phyloP scores from a whole-genome alignment of 768 basidiomycete species.

The Trametes maxima region DNA sequence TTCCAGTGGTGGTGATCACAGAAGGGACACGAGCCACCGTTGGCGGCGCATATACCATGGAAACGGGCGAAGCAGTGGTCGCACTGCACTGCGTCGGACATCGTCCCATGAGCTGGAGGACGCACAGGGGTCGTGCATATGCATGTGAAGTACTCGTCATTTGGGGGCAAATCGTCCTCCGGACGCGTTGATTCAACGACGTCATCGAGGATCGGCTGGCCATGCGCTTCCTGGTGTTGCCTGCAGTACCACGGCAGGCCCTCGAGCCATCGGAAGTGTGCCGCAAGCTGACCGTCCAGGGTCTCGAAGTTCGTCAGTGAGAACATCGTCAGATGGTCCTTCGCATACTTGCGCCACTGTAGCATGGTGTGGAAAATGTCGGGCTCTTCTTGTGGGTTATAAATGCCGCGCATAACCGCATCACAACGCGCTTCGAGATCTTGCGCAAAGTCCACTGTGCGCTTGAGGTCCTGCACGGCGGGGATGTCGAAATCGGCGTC shows the following conservation, averaged over 20 bases:
- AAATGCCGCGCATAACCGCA: constrained; percentile 66
- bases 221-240: constrained; percentile 66
- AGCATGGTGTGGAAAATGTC: constrained; percentile 74
- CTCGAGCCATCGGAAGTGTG: constrained; percentile 72
- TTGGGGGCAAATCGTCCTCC: constrained; percentile 78
- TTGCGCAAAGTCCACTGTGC: constrained; percentile 72
- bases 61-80: constrained; percentile 88
- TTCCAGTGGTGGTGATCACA: constrained; percentile 94
- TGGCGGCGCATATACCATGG: constrained; percentile 82
- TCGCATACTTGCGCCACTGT: constrained; percentile 74
- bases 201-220: constrained; percentile 67
- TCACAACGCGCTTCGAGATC: constrained; percentile 80
- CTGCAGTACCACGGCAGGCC: constrained; percentile 79
- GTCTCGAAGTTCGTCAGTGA: constrained; percentile 72
- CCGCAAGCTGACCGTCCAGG: constrained; percentile 64
- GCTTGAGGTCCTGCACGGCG: constrained; percentile 64
- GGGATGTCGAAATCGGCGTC: constrained; percentile 79
- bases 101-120: constrained; percentile 72
- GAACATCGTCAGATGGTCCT: constrained; percentile 73
- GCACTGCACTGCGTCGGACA: constrained; percentile 87
- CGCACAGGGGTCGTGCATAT: constrained; percentile 78
- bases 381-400: constrained; percentile 53
- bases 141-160: constrained; percentile 83
- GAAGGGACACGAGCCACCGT: constrained; percentile 90
- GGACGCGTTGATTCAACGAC: constrained; percentile 73